Conservation (phyloP, 106 monocot species). For the Cymbidium sinense region DNA sequence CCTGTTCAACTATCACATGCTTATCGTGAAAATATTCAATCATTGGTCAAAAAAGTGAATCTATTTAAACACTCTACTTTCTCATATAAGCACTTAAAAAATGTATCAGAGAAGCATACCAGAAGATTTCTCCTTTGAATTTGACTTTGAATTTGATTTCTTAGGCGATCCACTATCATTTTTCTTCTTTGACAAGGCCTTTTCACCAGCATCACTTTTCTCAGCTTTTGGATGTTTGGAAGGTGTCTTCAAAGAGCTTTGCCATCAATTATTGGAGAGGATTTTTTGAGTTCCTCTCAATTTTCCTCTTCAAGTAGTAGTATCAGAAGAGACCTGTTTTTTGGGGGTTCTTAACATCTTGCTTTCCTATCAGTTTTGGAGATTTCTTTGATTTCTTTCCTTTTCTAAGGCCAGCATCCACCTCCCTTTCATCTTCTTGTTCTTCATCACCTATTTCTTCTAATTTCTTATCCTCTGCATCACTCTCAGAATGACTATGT, state of each 20-base stretch:
- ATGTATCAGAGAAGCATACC: constrained; percentile 1
- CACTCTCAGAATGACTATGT: constrained; percentile 10
- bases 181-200: constrained; percentile 1
- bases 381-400: neutral
- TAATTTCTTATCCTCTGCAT: constrained; percentile 12
- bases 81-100: too few species aligned
- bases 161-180: constrained; percentile 5
- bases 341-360: neutral
- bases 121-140: constrained; percentile 6
- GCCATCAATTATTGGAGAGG: neutral
- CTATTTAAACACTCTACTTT: too few species aligned
- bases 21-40: too few species aligned
- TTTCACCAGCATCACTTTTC: neutral
- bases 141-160: constrained; percentile 7
- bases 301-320: constrained; percentile 6
- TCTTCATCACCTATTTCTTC: constrained; percentile 20
- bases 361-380: too few species aligned
- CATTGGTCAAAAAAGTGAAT: too few species aligned
- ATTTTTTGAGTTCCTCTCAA: neutral
- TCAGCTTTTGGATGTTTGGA: constrained; percentile 5
- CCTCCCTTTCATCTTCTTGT: neutral
- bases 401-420: neutral
- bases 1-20: too few species aligned
- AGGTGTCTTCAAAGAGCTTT: constrained; percentile 2
- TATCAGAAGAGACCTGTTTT: neutral